A percentile compares a stretch with the other conserved stretches of the same genome.
Conservation (phyloP, 129 eudicot genomes). For the Rutidosis leptorrhynchoides region DNA sequence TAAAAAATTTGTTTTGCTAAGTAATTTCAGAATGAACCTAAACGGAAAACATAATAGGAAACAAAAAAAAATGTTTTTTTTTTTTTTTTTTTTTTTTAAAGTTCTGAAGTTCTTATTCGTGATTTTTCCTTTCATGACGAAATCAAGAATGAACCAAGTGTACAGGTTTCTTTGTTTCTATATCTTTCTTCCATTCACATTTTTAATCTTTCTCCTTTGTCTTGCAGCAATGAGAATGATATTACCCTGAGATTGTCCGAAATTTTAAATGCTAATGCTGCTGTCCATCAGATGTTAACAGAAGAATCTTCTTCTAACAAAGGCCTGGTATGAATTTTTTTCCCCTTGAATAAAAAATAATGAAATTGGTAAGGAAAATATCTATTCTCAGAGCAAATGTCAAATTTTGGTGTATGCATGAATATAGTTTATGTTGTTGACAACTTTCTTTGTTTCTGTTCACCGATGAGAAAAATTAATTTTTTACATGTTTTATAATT, state of each 20-base stretch:
- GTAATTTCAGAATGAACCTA: neutral
- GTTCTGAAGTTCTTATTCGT: neutral
- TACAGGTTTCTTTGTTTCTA: neutral
- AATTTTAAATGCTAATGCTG: slow-evolving; percentile 63
- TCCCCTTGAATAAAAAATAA: neutral
- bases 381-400: neutral
- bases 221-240: slow-evolving; percentile 96
- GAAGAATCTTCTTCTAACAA: slow-evolving; percentile 40
- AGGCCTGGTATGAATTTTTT: slow-evolving; percentile 44
- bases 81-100: neutral
- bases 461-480: neutral
- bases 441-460: neutral
- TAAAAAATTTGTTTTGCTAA: neutral
- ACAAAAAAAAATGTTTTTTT: neutral
- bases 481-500: neutral
- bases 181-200: neutral
- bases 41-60: neutral
- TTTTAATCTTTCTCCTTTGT: neutral
- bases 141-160: neutral
- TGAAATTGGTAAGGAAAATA: neutral
- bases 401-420: neutral
- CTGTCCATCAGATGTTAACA: slow-evolving; percentile 48
- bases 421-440: neutral
- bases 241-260: slow-evolving; percentile 60
- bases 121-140: neutral